Evolutionary conservation across 371 early-diverging fungal species (phyloP).

Genomic region (Batkoa obscura): DNA sequence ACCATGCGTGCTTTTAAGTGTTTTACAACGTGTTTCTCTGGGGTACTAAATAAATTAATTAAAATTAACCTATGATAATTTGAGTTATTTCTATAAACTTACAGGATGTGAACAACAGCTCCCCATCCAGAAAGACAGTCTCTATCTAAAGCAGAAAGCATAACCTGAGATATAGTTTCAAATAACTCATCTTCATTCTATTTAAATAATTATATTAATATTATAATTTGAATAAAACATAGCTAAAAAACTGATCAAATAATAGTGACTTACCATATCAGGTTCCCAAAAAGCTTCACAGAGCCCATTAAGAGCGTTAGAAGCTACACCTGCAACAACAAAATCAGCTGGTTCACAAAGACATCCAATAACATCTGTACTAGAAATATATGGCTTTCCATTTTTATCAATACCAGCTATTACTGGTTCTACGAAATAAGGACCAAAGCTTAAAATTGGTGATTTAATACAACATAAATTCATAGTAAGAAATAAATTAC

Average conservation of each 20-base stretch:
- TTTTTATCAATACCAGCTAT: constrained; percentile 91
- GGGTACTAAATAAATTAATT: constrained; percentile 30
- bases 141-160: constrained; percentile 95
- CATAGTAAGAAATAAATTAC: constrained; percentile 16
- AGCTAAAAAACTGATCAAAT: not conserved
- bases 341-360: constrained; percentile 90
- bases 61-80: not conserved
- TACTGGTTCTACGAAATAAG: constrained; percentile 90
- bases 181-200: constrained; percentile 95
- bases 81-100: constrained; percentile 12
- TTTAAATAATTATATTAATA: not conserved
- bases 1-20: constrained; percentile 78
- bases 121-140: constrained; percentile 99
- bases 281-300: constrained; percentile 97
- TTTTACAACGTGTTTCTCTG: constrained; percentile 65
- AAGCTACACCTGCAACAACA: constrained; percentile 91
- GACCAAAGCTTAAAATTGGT: constrained; percentile 59
- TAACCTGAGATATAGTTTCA: constrained; percentile 89
- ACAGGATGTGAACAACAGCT: constrained; percentile 86
- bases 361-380: constrained; percentile 97
- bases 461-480: not conserved
- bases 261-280: constrained; percentile 39
- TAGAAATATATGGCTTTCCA: constrained; percentile 83
- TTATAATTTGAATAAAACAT: not conserved
- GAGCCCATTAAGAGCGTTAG: constrained; percentile 86